Percentiles rank a stretch among this genome's conserved stretches.
These are phyloP conservation scores for Penicillium canariense DNA, from an alignment of 495 filamentous ascomycete genomes.

Conservation along the genomic window DNA sequence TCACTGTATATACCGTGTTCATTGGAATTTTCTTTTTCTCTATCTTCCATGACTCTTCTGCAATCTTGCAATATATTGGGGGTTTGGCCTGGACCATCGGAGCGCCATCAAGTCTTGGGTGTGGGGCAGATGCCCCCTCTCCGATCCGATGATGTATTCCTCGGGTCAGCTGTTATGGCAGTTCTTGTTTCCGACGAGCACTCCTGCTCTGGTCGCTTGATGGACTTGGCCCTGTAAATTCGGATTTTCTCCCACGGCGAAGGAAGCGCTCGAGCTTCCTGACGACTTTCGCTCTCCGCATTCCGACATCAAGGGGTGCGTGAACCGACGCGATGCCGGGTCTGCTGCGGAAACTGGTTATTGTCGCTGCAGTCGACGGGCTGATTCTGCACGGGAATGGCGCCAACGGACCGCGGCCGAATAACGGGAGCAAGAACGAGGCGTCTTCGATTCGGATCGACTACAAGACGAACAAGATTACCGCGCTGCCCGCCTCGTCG, in stretches of 20 bases:
- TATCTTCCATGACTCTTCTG: background rate
- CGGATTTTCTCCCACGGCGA: background rate
- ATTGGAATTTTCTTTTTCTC: slow-evolving; percentile 1
- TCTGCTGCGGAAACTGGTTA: slow-evolving; percentile 72
- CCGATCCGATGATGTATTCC: slow-evolving; percentile 30
- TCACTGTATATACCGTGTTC: slow-evolving; percentile 28
- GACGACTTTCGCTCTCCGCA: background rate
- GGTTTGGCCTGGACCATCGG: too few relatives aligned
- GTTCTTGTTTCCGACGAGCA: slow-evolving; percentile 16
- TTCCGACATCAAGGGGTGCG: background rate
- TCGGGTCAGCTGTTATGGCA: slow-evolving; percentile 26
- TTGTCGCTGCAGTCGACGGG: slow-evolving; percentile 84
- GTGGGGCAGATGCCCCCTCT: slow-evolving; percentile 13
- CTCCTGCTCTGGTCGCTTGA: background rate
- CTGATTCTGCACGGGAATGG: slow-evolving; percentile 73
- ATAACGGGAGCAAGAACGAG: slow-evolving; percentile 34
- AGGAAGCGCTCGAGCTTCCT: background rate
- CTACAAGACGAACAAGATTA: slow-evolving; percentile 66
- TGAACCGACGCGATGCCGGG: slow-evolving; percentile 56
- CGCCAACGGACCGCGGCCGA: slow-evolving; percentile 43
- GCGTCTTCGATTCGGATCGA: slow-evolving; percentile 60
- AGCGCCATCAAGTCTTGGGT: background rate
- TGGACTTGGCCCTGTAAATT: background rate
- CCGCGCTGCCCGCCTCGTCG: slow-evolving; percentile 38
- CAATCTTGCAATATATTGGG: background rate